Conservation (phyloP, 2,329 filamentous ascomycete species). For the Hypoxylon sp. region DNA sequence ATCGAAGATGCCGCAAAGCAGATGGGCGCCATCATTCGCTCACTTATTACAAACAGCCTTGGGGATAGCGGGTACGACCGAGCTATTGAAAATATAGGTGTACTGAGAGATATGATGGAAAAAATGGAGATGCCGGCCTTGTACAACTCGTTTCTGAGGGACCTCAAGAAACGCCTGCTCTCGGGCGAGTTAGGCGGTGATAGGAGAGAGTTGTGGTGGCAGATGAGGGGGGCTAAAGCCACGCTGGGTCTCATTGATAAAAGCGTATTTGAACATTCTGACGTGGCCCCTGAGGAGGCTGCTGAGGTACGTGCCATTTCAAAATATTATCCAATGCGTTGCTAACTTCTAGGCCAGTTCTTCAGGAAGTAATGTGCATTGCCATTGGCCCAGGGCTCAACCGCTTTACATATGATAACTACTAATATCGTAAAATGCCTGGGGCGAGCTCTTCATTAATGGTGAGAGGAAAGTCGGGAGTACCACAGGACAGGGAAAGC, state of each 20-base stretch:
- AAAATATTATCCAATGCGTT: background rate
- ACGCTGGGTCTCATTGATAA: conserved; percentile 81
- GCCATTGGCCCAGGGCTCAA: background rate
- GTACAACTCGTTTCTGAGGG: conserved; percentile 81
- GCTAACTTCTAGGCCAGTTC: conserved; percentile 47
- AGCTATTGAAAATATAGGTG: conserved; percentile 81
- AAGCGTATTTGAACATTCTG: conserved; percentile 72
- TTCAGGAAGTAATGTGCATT: conserved; percentile 41
- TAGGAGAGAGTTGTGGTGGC: conserved; percentile 85
- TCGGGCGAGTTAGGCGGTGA: conserved; percentile 81
- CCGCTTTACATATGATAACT: background rate
- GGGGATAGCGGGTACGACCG: conserved; percentile 81
- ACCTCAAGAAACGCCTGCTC: conserved; percentile 80
- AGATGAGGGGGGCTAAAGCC: conserved; percentile 73
- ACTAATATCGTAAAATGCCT: background rate
- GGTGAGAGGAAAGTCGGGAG: background rate
- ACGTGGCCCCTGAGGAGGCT: conserved; percentile 79
- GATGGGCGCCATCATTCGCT: conserved; percentile 79
- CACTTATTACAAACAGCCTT: conserved; percentile 78
- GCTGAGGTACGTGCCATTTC: conserved; percentile 64
- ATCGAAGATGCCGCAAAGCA: conserved; percentile 80
- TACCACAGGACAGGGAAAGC: background rate
- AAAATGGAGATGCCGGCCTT: conserved; percentile 80
- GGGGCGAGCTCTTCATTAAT: background rate
- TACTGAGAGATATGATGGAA: conserved; percentile 83